Base-by-base conservation (phyloP, 2,329 filamentous ascomycete species). In the Aspergillus jensenii region DNA sequence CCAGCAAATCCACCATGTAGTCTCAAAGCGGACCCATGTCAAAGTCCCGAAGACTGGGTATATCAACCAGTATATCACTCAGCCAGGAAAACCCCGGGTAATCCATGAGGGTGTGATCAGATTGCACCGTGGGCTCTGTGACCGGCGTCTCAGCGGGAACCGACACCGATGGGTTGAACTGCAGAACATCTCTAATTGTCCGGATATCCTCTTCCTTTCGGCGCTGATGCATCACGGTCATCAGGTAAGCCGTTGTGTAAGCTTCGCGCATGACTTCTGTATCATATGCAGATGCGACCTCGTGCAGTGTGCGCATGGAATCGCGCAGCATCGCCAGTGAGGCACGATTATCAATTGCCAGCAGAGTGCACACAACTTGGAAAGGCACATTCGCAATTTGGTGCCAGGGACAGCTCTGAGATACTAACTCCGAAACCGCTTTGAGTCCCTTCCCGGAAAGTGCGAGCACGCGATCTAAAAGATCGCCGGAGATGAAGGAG, bases 321-420 rank as follows among this genome's bases (percentile, higher is more conserved):
- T 82, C 79, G 2, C 73, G 71, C 5, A 86, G 74, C 56, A 81
- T 72, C 0, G 74, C 71, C 0, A 84, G 70, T 0, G 81, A 81
- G 0, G 81, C 73, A 0, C 75, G 74, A 0, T 75, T 83, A 51
- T 86, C 83, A 49, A 86, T 82, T 0, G 81, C 81, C 2, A 86
- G 72, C 5, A 85, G 70, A 0, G 83, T 75, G 58, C 83, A 85
- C 31, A 86, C 76, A 0, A 83, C 78, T 53, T 86, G 84, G 59
- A 86, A 86, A 0, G 84, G 84, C 0, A 86, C 81, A 49, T 86
- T 85, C 27, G 82, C 82, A 46, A 83, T 78, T 57, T 86, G 83
- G 62, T 86, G 84, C 84, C 84, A 87, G 0, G 83, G 83, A 3
- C 75, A 73, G 12, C 74, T 72, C 9, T 71, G 68, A 2, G 75